phyloP scores from a whole-genome alignment of 2,329 filamentous ascomycete genomes.

The Venturia carpophila region DNA sequence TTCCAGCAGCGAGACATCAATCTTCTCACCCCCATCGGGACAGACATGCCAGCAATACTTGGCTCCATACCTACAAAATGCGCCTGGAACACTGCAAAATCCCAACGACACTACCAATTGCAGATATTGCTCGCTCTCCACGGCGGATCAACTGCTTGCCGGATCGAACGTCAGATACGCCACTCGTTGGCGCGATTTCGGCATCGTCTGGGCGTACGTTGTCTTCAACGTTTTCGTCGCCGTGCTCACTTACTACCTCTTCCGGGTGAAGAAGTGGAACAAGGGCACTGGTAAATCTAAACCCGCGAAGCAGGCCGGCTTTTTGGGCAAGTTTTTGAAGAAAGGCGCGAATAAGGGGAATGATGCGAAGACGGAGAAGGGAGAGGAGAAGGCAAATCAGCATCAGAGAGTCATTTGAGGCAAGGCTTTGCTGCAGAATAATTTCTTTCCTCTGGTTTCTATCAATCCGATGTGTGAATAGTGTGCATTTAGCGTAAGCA shows the following conservation, averaged over 20 bases:
- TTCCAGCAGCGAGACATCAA: conserved; percentile 33
- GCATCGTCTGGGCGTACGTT: conserved; percentile 60
- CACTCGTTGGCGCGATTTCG: conserved; percentile 61
- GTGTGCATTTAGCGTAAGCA: neutral
- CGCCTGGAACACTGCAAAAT: conserved; percentile 39
- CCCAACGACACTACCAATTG: conserved; percentile 39
- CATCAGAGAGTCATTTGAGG: neutral
- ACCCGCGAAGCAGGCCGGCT: neutral
- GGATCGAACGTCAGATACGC: conserved; percentile 36
- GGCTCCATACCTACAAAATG: conserved; percentile 30
- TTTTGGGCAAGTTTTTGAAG: neutral
- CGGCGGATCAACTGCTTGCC: conserved; percentile 43
- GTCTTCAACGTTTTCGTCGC: conserved; percentile 55
- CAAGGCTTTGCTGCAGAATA: neutral
- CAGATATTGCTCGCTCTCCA: conserved; percentile 41
- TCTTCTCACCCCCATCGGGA: conserved; percentile 35
- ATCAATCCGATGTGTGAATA: neutral
- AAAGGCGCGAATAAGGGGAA: conserved; percentile 2
- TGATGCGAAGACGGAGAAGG: conserved; percentile 3
- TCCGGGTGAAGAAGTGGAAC: conserved; percentile 27
- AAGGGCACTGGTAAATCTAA: neutral
- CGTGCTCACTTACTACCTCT: conserved; percentile 50
- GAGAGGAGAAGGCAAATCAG: conserved; percentile 1
- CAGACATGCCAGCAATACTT: conserved; percentile 41
- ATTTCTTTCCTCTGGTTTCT: too few species aligned